phyloP scores from a whole-genome alignment of 192 early-diverging fungal species.

The Coemansia sp. region DNA sequence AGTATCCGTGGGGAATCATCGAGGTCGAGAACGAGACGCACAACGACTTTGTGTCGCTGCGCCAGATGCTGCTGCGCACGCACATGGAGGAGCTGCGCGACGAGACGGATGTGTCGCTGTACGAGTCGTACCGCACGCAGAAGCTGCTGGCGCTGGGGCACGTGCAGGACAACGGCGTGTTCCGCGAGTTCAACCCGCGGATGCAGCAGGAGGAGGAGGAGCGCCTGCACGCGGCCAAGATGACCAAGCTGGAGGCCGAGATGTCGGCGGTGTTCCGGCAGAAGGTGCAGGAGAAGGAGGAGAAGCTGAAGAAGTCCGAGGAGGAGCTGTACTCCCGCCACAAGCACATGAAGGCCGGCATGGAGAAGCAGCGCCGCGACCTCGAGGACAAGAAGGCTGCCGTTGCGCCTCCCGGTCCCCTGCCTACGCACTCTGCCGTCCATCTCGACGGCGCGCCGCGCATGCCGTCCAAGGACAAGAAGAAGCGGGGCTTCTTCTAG shows the following conservation, averaged over 20 bases:
- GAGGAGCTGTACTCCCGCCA: conserved; percentile 94
- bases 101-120: conserved; percentile 81
- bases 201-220: conserved; percentile 89
- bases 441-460: conserved; percentile 20
- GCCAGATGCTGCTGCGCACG: conserved; percentile 85
- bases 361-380: conserved; percentile 91
- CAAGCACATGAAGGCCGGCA: conserved; percentile 92
- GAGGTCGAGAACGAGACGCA: conserved; percentile 95
- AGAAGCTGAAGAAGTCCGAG: conserved; percentile 93
- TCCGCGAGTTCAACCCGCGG: conserved; percentile 74
- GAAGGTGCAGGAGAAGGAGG: conserved; percentile 98
- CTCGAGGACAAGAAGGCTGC: conserved; percentile 90
- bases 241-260: conserved; percentile 96
- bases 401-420: conserved; percentile 51
- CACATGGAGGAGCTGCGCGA: conserved; percentile 96
- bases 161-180: conserved; percentile 73
- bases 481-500: conserved; percentile 51
- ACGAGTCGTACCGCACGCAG: conserved; percentile 93
- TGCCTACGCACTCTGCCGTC: neutral
- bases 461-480: conserved; percentile 37
- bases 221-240: conserved; percentile 83
- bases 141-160: conserved; percentile 84
- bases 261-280: conserved; percentile 98
- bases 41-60: conserved; percentile 91
- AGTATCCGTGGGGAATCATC: conserved; percentile 91